phyloP scores from a whole-genome alignment of 352 stramenopile species.

The Phytopythium mirpurense region DNA sequence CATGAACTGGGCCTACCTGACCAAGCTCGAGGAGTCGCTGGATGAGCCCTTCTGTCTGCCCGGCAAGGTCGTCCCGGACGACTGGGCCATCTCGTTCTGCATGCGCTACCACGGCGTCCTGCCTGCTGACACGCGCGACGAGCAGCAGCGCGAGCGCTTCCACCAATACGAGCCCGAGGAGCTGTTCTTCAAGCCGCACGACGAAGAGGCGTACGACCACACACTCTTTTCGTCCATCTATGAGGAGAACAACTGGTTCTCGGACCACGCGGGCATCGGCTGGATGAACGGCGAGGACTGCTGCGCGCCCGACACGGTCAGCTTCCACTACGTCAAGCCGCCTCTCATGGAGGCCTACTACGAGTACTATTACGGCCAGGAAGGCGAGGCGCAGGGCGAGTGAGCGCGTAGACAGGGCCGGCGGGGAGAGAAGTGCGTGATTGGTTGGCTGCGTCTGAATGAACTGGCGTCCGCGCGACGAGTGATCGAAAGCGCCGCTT shows the following conservation, averaged over 20 bases:
- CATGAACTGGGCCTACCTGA: constrained; percentile 82
- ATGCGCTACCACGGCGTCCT: constrained; percentile 67
- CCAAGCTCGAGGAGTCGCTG: constrained; percentile 59
- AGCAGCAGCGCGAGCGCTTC: constrained; percentile 64
- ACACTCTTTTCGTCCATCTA: constrained; percentile 70
- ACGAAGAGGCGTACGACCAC: constrained; percentile 72
- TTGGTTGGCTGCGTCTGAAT: background rate
- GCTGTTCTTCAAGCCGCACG: constrained; percentile 59
- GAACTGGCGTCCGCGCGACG: background rate
- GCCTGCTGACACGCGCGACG: constrained; percentile 73
- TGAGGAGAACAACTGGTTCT: constrained; percentile 88
- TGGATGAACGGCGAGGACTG: constrained; percentile 77
- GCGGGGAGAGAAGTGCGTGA: background rate
- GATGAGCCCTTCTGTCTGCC: constrained; percentile 71
- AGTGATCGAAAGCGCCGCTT: background rate
- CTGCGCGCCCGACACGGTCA: constrained; percentile 73
- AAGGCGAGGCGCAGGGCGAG: background rate
- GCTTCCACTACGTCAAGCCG: constrained; percentile 84
- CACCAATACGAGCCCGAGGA: constrained; percentile 80
- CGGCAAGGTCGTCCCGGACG: constrained; percentile 65
- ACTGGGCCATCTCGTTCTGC: constrained; percentile 87
- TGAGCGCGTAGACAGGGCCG: background rate
- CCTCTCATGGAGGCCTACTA: constrained; percentile 84
- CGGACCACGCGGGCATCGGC: constrained; percentile 72
- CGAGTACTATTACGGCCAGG: constrained; percentile 66